A percentile compares a stretch with the other conserved stretches of the same genome.
These are phyloP conservation scores for Suillus bovinus DNA, from an alignment of 768 basidiomycete species.

Conservation along the genomic window DNA sequence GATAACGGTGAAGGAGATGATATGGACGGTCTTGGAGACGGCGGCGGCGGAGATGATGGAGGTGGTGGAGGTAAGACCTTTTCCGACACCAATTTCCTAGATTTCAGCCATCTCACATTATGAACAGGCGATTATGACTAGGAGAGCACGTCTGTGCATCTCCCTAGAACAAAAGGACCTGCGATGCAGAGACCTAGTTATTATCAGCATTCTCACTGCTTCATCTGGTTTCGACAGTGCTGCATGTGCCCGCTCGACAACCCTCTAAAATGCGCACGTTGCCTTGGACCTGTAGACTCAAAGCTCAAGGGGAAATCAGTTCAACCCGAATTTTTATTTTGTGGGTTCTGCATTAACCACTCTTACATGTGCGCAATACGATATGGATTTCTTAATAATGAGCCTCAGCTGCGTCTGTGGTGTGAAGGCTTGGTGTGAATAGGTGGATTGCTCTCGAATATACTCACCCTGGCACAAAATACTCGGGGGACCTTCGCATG, in stretches of 20 bases:
- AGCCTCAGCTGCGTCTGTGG: not conserved
- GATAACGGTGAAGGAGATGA: conserved; percentile 88
- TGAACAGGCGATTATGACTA: conserved; percentile 29
- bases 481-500: not conserved
- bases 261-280: not conserved
- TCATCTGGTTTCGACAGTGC: too few relatives aligned
- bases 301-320: too few relatives aligned
- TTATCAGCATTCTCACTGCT: not conserved
- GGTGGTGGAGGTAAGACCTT: conserved; percentile 47
- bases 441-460: not conserved
- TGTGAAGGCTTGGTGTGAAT: not conserved
- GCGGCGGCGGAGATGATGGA: conserved; percentile 63
- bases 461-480: not conserved
- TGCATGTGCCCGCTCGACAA: not conserved
- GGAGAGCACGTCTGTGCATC: not conserved
- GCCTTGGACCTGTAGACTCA: not conserved
- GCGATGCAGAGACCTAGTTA: not conserved
- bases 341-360: too few relatives aligned
- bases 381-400: not conserved
- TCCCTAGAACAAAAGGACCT: not conserved
- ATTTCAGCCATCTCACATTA: not conserved
- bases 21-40: conserved; percentile 73
- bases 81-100: conserved; percentile 6
- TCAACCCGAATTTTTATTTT: not conserved
- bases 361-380: not conserved